Base-by-base conservation (phyloP, 495 filamentous ascomycete species). In the Hypoxylon subgilvum region DNA sequence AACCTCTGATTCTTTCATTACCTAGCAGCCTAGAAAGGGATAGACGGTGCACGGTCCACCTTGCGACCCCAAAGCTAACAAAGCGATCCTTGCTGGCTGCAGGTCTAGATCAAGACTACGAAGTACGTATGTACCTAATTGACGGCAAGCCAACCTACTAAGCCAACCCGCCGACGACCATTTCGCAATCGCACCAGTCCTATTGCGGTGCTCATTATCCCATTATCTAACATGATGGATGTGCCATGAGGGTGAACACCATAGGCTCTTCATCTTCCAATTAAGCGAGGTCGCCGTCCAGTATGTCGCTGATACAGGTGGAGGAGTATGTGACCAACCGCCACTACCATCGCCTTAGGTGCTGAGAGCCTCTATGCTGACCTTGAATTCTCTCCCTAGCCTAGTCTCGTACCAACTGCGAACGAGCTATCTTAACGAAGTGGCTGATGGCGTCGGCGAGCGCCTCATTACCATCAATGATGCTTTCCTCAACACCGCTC, bases 371-470 rank as follows among this genome's bases (percentile, higher is more conserved):
- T 5, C 5, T 18, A 39, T 58, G 52, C 63, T 51, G 39, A 53
- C 36, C 13, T 43, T 6, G 3, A 14, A 25, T 38, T 17, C 3
- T 14, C 25, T 39, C 23, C 44, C 31, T 57, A 96, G 93, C 71
- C 89, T 97, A 77, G 87, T 95, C 14, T 84, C 94, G 55, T 97
- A 96, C 81, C 90, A 96, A 67, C 75, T 98, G 30, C 91, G 94
- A 40, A 91, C 89, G 9, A 89, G 90, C 47, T 98, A 97, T 68
- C 86, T 98, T 4, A 88, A 88, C 38, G 83, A 87, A 34, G 89
- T 96, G 53, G 91, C 91, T 73, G 94, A 98, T 73, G 94, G 95
- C 41, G 92, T 97, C 31, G 94, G 95, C 41, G 94, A 98, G 70
- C 87, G 94, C 30, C 82, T 98, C 14, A 96, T 98, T 67, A 94